Evolutionary conservation across 2,329 filamentous ascomycete species (phyloP).

Genomic region (Periconia sp.): DNA sequence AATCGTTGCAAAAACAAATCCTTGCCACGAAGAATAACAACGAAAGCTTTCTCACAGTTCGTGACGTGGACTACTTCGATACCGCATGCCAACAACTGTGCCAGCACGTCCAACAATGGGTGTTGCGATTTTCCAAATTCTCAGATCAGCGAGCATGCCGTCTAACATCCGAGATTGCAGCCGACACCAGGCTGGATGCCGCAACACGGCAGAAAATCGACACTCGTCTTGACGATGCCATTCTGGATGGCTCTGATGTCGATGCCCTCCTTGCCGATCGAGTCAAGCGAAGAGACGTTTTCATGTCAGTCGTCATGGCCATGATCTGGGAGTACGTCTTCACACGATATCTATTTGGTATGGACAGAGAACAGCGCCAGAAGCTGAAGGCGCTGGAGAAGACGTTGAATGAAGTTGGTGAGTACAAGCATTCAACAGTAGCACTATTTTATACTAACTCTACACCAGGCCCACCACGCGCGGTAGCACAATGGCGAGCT

Average conservation of each 20-base stretch:
- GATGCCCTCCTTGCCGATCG: constrained; percentile 86
- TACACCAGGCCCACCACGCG: constrained; percentile 64
- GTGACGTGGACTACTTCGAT: constrained; percentile 95
- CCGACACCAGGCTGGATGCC: constrained; percentile 48
- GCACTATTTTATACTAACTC: constrained; percentile 10
- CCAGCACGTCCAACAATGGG: constrained; percentile 96
- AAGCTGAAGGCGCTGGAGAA: constrained; percentile 97
- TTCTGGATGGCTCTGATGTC: constrained; percentile 92
- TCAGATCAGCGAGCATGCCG: constrained; percentile 90
- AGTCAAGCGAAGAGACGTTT: constrained; percentile 84
- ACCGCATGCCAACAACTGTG: constrained; percentile 91
- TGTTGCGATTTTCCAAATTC: constrained; percentile 95
- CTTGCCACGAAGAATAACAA: constrained; percentile 57
- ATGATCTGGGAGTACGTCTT: constrained; percentile 99
- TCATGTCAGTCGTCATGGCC: constrained; percentile 98
- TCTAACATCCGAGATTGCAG: constrained; percentile 77
- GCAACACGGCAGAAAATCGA: constrained; percentile 73
- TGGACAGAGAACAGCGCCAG: constrained; percentile 96
- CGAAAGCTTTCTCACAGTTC: constrained; percentile 76
- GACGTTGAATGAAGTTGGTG: constrained; percentile 78
- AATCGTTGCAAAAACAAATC: constrained; percentile 62
- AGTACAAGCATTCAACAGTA: constrained; percentile 12
- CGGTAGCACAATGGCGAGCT: constrained; percentile 97
- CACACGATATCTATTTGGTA: constrained; percentile 95
- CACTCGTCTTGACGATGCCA: constrained; percentile 88